Base-by-base conservation (phyloP, 352 stramenopile genomes). In the Phytophthora sp. region DNA sequence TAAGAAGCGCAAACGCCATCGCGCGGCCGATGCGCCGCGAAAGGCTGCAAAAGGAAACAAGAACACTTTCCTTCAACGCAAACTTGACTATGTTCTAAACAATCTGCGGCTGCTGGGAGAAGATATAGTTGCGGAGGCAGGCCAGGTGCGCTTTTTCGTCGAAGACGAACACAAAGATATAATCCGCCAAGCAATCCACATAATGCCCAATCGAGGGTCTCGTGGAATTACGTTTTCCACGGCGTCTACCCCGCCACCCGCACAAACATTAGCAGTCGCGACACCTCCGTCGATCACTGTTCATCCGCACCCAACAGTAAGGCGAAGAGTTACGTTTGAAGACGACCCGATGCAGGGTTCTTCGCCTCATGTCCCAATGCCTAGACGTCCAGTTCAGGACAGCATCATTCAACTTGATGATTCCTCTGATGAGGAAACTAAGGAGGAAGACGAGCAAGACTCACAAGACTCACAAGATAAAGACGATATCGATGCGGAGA, bases 71-170 rank as follows among this genome's bases (percentile, higher is more conserved):
- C 62, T 86, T 8, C 79, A 82, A 38, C 74, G 67, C 13, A 76
- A 84, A 37, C 44, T 88, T 6, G 50, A 75, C 42, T 84, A 82
- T 21, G 69, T 88, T 21, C 48, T 88, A 13, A 73, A 80, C 41
- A 84, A 82, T 17, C 31, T 88, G 12, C 65, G 74, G 10, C 28
- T 88, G 27, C 55, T 88, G 13, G 62, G 50, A 35, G 65, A 79
- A 55, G 58, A 60, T 4, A 55, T 78, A 31, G 65, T 78, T 5
- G 75, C 73, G 4, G 77, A 82, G 34, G 37, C 72, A 24, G 71
- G 73, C 2, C 61, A 85, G 63, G 77, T 87, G 20, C 75, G 73
- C 1, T 87, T 80, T 56, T 66, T 49, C 15, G 74, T 87, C 17
- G 54, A 74, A 39, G 62, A 85, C 17, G 69, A 75, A 21, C 52